Evolutionary conservation across 768 basidiomycete genomes (phyloP).

Genomic region (Tricholoma furcatifolium): DNA sequence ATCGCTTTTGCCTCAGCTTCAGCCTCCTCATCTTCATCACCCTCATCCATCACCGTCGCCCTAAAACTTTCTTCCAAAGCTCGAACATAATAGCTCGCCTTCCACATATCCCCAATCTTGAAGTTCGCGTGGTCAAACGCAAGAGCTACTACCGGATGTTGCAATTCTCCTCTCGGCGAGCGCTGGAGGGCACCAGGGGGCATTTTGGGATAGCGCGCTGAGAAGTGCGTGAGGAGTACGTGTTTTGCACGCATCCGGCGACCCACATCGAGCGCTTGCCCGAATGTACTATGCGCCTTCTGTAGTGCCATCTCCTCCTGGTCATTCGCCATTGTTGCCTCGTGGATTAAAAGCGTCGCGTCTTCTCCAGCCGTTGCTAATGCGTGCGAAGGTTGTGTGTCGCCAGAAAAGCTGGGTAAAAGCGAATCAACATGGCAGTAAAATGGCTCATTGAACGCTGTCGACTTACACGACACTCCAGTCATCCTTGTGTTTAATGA

Average conservation of each 20-base stretch:
- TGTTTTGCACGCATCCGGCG: constrained; percentile 82
- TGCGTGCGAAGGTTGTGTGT: constrained; percentile 75
- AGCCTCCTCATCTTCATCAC: constrained; percentile 34
- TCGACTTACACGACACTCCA: constrained; percentile 79
- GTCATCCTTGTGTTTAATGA: constrained; percentile 65
- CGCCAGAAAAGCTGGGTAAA: constrained; percentile 80
- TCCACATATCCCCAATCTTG: constrained; percentile 80
- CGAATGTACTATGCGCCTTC: constrained; percentile 89
- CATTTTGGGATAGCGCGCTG: constrained; percentile 88
- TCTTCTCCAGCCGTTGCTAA: constrained; percentile 62
- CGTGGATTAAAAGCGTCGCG: constrained; percentile 88
- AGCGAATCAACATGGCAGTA: constrained; percentile 11
- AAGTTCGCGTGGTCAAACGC: constrained; percentile 82
- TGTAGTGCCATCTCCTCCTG: constrained; percentile 65
- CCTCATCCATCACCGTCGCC: constrained; percentile 53
- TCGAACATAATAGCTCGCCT: constrained; percentile 71
- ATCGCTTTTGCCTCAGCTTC: constrained; percentile 16
- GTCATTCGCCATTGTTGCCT: constrained; percentile 90
- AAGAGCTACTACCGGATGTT: constrained; percentile 57
- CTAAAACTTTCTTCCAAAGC: constrained; percentile 64
- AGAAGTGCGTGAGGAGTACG: constrained; percentile 93
- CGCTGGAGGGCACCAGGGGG: constrained; percentile 48
- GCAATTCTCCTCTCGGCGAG: constrained; percentile 2
- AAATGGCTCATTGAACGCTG: constrained; percentile 39
- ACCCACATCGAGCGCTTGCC: constrained; percentile 83